These are phyloP conservation scores for Macrophomina pseudophaseolina DNA, from an alignment of 2,329 filamentous ascomycete genomes.

Conservation along the genomic window DNA sequence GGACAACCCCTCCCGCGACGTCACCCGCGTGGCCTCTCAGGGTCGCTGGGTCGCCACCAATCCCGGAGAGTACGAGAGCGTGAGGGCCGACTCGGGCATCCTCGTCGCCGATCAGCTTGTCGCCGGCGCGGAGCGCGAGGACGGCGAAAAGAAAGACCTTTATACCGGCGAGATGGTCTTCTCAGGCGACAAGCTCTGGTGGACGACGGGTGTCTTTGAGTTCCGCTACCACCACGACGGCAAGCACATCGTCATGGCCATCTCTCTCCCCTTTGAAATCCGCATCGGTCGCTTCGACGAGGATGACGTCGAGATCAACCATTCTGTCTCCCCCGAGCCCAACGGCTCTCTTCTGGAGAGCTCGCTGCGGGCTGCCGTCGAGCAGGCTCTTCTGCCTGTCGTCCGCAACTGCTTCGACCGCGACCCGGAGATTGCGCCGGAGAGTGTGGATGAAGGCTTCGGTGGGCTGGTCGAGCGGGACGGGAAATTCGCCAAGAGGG, in stretches of 20 bases:
- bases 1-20: constrained; percentile 85
- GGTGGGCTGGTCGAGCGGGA: constrained; percentile 85
- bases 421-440: constrained; percentile 87
- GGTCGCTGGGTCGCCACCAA: constrained; percentile 89
- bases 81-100: constrained; percentile 77
- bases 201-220: constrained; percentile 95
- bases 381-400: constrained; percentile 77
- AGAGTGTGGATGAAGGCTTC: constrained; percentile 78
- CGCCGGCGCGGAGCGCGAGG: constrained; percentile 48
- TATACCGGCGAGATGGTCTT: constrained; percentile 85
- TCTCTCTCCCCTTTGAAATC: constrained; percentile 92
- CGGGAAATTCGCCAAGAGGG: constrained; percentile 83
- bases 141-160: constrained; percentile 61
- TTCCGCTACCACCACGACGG: constrained; percentile 96
- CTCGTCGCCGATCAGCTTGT: constrained; percentile 69
- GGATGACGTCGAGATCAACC: constrained; percentile 63
- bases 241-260: constrained; percentile 89
- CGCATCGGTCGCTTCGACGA: constrained; percentile 81
- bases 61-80: constrained; percentile 74
- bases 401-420: constrained; percentile 92
- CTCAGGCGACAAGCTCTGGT: constrained; percentile 92
- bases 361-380: constrained; percentile 71
- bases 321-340: not conserved
- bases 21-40: constrained; percentile 81
- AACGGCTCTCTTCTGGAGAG: constrained; percentile 47